Conservation (phyloP, 805 yeast species). For the Starmerella bombicola region DNA sequence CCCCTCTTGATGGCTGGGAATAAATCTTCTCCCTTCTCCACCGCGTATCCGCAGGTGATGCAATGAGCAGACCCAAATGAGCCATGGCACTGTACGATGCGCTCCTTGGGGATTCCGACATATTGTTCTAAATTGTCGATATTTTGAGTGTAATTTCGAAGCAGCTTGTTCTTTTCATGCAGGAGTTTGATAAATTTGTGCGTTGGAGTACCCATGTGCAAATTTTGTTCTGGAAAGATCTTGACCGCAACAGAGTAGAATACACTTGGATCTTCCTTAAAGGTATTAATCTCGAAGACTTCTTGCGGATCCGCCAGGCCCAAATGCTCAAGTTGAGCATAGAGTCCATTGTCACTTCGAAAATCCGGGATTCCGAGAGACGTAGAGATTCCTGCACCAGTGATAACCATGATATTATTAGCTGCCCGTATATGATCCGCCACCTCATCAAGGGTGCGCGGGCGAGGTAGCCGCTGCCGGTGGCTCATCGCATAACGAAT, state of each 20-base stretch:
- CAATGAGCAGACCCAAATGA: slow-evolving; percentile 84
- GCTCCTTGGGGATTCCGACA: slow-evolving; percentile 58
- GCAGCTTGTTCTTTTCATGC: slow-evolving; percentile 61
- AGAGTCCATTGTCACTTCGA: slow-evolving; percentile 78
- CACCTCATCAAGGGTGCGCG: slow-evolving; percentile 44
- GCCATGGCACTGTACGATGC: slow-evolving; percentile 81
- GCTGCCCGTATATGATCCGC: slow-evolving; percentile 43
- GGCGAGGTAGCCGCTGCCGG: slow-evolving; percentile 19
- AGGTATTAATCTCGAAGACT: slow-evolving; percentile 64
- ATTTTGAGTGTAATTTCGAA: slow-evolving; percentile 82
- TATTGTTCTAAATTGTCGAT: slow-evolving; percentile 77
- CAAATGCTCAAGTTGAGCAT: slow-evolving; percentile 50
- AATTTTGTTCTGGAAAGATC: slow-evolving; percentile 57
- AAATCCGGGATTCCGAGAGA: slow-evolving; percentile 86
- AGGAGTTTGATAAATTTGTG: slow-evolving; percentile 67
- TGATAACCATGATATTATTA: slow-evolving; percentile 53
- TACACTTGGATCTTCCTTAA: slow-evolving; percentile 60
- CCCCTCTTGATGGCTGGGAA: slow-evolving; percentile 46
- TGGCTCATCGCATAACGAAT: slow-evolving; percentile 16
- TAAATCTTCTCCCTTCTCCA: slow-evolving; percentile 48
- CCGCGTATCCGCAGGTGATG: slow-evolving; percentile 54
- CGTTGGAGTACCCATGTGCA: slow-evolving; percentile 46
- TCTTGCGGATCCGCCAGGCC: slow-evolving; percentile 82
- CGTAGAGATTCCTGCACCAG: slow-evolving; percentile 92
- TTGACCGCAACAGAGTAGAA: slow-evolving; percentile 80